Evolutionary conservation across 148 eudicot genomes (phyloP), one percentile per base, ranked within the genome.

Genomic region (Fagopyrum esculentum): DNA sequence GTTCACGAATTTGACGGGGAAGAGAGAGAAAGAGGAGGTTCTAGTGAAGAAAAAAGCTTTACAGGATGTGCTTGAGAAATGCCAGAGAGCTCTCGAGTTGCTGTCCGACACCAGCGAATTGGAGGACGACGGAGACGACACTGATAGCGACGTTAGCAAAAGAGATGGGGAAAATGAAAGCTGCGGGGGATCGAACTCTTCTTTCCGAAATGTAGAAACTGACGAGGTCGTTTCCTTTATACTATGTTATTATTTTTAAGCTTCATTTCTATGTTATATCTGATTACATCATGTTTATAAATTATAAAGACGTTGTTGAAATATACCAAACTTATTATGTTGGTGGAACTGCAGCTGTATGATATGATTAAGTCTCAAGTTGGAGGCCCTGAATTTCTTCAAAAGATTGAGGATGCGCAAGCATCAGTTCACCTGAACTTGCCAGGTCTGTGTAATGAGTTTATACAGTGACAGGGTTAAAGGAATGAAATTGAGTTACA

Each of bases 21-120:
- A 40, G 55, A n/a, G 40, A 46, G 70, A 75, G 50, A 61, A 59
- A 9, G 77, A 75, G 29, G 77, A 75, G 77, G 52, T 75, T n/a
- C 69, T 54, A 43, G 77, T 75, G 45, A 60, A 51, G 71, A 75
- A 55, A n/a, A 75, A 75, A 61, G 70, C 50, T 11, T 75, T 75
- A 19, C 29, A 75, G 10, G 70, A 71, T 45, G 77, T 75, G 77
- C 70, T 75, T 29, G 77, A 75, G 19, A 75, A 61, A 45, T 75
- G 77, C 47, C 77, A 75, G 44, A 59, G 71, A 75, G 77, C 77
- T 45, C 77, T 75, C 54, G 77, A 75, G 59, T 47, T 75, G 77
- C 54, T 75, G 35, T 45, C 12, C 45, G 19, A 75, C 52, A 43
- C 43, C 5, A 54, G 70, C 11, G 77, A 61, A 11, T 45, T 45